These are phyloP conservation scores for Fonsecaea pedrosoi DNA, from an alignment of 2,329 filamentous ascomycete genomes.

Conservation along the genomic window DNA sequence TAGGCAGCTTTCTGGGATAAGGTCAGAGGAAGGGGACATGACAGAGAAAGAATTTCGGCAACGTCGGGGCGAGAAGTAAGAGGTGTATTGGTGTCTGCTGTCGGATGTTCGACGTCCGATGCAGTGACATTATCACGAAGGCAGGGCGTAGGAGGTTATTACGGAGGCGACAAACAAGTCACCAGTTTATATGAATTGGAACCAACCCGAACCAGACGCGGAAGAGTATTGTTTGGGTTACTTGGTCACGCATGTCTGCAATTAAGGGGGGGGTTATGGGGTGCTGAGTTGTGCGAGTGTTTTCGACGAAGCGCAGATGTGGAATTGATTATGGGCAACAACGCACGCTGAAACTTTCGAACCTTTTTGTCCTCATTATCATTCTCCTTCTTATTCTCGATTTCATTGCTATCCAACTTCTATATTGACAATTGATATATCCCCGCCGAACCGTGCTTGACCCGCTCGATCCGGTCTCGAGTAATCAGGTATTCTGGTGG, in stretches of 20 bases:
- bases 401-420: neutral
- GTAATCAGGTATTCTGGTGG: constrained; percentile 1
- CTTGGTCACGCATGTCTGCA: neutral
- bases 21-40: neutral
- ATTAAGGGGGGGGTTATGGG: neutral
- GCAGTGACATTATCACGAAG: neutral
- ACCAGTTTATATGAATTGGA: neutral
- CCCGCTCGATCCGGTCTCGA: neutral
- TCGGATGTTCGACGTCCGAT: no score
- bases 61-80: no score
- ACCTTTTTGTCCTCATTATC: neutral
- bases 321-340: neutral
- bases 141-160: neutral
- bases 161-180: neutral
- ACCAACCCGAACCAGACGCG: neutral
- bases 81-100: no score
- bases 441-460: neutral
- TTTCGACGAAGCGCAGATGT: neutral
- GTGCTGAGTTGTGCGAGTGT: neutral
- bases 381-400: neutral
- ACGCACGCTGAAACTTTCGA: no score
- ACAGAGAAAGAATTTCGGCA: neutral
- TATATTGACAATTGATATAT: neutral
- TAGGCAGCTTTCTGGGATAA: constrained; percentile 15
- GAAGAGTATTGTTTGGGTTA: neutral